Conservation (phyloP, 1,139 yeast species). For the Suhomyces terraborum region DNA sequence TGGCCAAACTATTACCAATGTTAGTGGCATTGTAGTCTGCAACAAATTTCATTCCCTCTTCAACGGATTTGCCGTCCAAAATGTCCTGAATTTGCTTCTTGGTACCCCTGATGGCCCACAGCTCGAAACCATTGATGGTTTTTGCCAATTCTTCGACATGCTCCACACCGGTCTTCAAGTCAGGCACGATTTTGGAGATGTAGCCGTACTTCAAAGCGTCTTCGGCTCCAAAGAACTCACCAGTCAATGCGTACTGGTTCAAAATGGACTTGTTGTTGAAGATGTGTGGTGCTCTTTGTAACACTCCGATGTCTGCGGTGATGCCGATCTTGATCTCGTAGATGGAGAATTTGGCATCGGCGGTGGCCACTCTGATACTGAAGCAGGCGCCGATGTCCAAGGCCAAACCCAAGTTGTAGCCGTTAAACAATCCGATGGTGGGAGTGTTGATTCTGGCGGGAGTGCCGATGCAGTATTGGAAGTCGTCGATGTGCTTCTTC, state of each 20-base stretch:
- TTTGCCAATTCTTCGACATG: conserved; percentile 54
- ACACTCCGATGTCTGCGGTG: conserved; percentile 78
- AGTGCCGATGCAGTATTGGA: conserved; percentile 57
- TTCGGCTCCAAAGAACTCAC: conserved; percentile 54
- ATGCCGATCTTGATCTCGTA: conserved; percentile 75
- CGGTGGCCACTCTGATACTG: conserved; percentile 59
- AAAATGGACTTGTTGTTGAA: conserved; percentile 61
- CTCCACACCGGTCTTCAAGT: conserved; percentile 51
- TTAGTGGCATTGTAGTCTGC: conserved; percentile 55
- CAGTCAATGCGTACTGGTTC: conserved; percentile 66
- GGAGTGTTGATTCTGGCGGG: conserved; percentile 52
- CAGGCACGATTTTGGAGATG: conserved; percentile 49
- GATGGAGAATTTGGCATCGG: conserved; percentile 57
- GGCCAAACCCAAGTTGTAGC: conserved; percentile 61
- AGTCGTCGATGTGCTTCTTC: conserved; percentile 50
- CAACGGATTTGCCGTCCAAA: conserved; percentile 45
- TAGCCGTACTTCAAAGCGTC: conserved; percentile 62
- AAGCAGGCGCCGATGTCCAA: conserved; percentile 64
- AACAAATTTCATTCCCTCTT: conserved; percentile 53
- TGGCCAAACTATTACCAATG: conserved; percentile 29
- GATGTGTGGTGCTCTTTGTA: conserved; percentile 64
- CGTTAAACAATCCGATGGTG: conserved; percentile 51
- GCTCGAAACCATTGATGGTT: conserved; percentile 49
- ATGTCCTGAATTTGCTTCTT: conserved; percentile 60
- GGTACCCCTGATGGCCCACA: conserved; percentile 69